Conservation (phyloP, 1,139 yeast species). For the Diutina ranongensis region DNA sequence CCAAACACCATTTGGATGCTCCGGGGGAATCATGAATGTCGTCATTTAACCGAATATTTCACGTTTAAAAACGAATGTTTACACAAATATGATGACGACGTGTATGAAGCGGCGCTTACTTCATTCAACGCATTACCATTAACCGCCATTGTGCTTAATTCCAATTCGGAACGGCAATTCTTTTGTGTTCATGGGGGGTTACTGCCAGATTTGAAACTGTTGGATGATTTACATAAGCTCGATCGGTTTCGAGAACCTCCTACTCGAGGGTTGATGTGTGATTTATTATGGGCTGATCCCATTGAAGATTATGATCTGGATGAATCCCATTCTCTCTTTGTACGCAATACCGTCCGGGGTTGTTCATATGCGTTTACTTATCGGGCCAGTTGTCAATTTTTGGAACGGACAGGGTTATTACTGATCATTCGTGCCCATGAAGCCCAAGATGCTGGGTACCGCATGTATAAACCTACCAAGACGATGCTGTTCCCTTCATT, state of each 20-base stretch:
- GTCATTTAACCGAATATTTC: conserved; percentile 87
- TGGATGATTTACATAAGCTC: conserved; percentile 58
- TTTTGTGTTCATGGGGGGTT: conserved; percentile 98
- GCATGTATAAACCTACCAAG: conserved; percentile 83
- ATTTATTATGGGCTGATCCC: conserved; percentile 94
- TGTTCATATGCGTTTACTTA: conserved; percentile 89
- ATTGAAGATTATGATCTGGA: conserved; percentile 77
- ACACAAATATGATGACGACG: conserved; percentile 59
- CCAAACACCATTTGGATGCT: conserved; percentile 72
- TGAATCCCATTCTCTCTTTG: conserved; percentile 38
- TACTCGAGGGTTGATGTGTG: conserved; percentile 89
- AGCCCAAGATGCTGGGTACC: conserved; percentile 95
- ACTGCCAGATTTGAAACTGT: conserved; percentile 67
- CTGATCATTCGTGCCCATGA: conserved; percentile 92
- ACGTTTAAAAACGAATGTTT: conserved; percentile 87
- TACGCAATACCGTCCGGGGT: conserved; percentile 72
- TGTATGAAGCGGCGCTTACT: conserved; percentile 66
- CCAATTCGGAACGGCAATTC: conserved; percentile 59
- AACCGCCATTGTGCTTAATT: conserved; percentile 64
- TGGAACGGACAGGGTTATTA: conserved; percentile 68
- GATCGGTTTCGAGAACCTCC: conserved; percentile 92
- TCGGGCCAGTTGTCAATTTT: conserved; percentile 70
- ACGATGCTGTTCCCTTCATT: conserved; percentile 89
- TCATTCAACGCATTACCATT: conserved; percentile 85
- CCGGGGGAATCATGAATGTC: conserved; percentile 93